phyloP scores from a whole-genome alignment of 2,329 filamentous ascomycete genomes.

The Tolypocladium guangdongense region DNA sequence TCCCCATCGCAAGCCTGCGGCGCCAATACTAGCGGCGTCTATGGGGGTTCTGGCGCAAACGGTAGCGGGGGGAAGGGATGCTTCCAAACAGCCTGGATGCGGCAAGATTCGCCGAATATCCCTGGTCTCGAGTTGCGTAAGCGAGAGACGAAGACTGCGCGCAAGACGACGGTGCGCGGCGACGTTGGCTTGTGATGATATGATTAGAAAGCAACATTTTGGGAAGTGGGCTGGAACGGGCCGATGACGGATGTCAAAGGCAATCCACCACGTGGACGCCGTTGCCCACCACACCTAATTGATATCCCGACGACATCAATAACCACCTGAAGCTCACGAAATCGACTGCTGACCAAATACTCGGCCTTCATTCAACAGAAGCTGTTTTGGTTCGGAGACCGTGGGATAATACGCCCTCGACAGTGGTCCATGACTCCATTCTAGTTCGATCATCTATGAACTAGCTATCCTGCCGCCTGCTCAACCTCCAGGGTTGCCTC shows the following conservation, averaged over 20 bases:
- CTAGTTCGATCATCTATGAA: neutral
- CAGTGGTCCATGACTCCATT: neutral
- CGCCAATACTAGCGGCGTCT: constrained; percentile 10
- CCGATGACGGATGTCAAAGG: neutral
- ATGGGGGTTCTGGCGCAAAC: neutral
- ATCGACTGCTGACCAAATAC: neutral
- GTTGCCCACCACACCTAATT: too few species aligned
- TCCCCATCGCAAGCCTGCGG: constrained; percentile 17
- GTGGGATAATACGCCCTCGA: neutral
- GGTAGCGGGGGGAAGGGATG: neutral
- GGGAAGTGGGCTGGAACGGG: neutral
- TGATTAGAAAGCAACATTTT: neutral
- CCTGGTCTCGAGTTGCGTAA: neutral
- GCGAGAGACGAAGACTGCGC: neutral
- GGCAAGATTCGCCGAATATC: neutral
- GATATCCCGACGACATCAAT: too few species aligned
- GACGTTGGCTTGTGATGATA: neutral
- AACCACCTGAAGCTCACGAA: neutral
- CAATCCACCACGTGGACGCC: neutral
- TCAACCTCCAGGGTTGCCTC: neutral
- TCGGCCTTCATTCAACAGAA: neutral
- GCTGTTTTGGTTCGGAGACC: neutral
- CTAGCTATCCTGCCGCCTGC: neutral
- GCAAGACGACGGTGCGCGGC: neutral
- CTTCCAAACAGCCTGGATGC: too few species aligned